Percentiles rank a stretch among this genome's conserved stretches.
These are phyloP conservation scores for Coniochaeta prunicola DNA, from an alignment of 2,329 filamentous ascomycete genomes.

Conservation along the genomic window DNA sequence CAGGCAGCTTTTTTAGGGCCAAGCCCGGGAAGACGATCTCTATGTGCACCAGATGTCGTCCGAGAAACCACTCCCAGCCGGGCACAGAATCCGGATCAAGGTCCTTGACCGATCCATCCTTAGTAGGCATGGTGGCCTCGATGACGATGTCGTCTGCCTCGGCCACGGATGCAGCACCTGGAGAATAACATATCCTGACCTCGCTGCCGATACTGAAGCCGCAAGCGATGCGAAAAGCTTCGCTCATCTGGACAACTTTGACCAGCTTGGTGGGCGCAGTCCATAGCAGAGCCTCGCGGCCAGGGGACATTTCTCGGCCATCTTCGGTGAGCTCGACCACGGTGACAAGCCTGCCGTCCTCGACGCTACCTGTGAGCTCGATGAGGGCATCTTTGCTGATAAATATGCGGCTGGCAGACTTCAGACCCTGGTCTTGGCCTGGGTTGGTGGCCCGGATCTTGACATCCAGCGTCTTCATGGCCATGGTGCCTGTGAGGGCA, in stretches of 20 bases:
- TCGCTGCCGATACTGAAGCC: constrained; percentile 66
- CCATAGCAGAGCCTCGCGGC: constrained; percentile 42
- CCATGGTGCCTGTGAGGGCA: neutral
- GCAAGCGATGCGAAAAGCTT: constrained; percentile 64
- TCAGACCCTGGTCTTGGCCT: constrained; percentile 31
- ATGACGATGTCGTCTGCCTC: constrained; percentile 53
- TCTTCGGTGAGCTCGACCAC: constrained; percentile 13
- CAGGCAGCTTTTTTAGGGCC: constrained; percentile 57
- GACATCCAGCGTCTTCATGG: constrained; percentile 14
- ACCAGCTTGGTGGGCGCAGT: constrained; percentile 50
- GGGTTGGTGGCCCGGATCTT: constrained; percentile 11
- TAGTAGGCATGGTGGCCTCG: constrained; percentile 43
- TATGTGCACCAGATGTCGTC: constrained; percentile 30
- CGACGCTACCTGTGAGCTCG: constrained; percentile 32
- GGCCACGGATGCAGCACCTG: constrained; percentile 36
- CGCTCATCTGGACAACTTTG: constrained; percentile 64
- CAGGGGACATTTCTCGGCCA: constrained; percentile 8
- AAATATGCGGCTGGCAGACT: constrained; percentile 38
- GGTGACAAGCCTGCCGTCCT: constrained; percentile 28
- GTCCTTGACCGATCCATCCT: constrained; percentile 19
- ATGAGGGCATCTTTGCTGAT: constrained; percentile 39
- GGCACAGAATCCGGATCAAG: constrained; percentile 22
- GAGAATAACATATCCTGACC: constrained; percentile 50
- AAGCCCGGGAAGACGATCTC: constrained; percentile 66
- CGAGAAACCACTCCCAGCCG: constrained; percentile 29